Percentiles rank a stretch among this genome's conserved stretches.
Evolutionary conservation across 352 stramenopile genomes (phyloP).

Genomic region (Globisporangium polare): DNA sequence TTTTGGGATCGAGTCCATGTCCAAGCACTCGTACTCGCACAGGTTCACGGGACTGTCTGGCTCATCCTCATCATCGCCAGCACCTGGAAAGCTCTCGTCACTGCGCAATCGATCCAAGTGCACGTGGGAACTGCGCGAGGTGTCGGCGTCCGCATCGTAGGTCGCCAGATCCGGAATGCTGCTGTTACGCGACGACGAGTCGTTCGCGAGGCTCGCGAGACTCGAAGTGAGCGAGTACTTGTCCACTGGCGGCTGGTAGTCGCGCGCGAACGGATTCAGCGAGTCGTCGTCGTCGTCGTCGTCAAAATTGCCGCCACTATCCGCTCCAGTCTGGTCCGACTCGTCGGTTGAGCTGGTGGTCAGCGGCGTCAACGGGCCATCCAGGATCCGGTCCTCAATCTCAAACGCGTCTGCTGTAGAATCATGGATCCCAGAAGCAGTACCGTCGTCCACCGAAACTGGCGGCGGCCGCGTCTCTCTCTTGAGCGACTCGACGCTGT

Average conservation of each 20-base stretch:
- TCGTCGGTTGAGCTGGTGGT: constrained; percentile 4
- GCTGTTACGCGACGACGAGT: constrained; percentile 13
- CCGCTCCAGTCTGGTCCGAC: background rate
- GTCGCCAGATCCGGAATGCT: constrained; percentile 13
- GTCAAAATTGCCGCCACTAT: constrained; percentile 1
- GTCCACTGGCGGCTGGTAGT: constrained; percentile 34
- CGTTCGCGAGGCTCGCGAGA: constrained; percentile 24
- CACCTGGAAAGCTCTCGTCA: constrained; percentile 2
- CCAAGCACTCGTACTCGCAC: constrained; percentile 66
- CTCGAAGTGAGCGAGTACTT: constrained; percentile 30
- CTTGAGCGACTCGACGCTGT: constrained; percentile 8
- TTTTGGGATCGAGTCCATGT: constrained; percentile 69
- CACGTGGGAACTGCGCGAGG: background rate
- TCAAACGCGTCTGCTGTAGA: background rate
- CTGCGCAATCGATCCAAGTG: background rate
- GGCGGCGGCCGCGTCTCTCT: background rate
- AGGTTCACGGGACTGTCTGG: constrained; percentile 53
- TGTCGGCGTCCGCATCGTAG: constrained; percentile 1
- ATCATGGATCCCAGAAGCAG: too few species aligned
- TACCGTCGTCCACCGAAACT: background rate
- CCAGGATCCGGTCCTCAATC: background rate
- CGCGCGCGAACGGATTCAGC: constrained; percentile 64
- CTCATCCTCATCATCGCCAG: constrained; percentile 2
- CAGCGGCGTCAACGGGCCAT: background rate
- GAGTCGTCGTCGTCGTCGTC: constrained; percentile 32